Conservation (phyloP, 805 yeast species). For the Lipomyces chichibuensis region DNA sequence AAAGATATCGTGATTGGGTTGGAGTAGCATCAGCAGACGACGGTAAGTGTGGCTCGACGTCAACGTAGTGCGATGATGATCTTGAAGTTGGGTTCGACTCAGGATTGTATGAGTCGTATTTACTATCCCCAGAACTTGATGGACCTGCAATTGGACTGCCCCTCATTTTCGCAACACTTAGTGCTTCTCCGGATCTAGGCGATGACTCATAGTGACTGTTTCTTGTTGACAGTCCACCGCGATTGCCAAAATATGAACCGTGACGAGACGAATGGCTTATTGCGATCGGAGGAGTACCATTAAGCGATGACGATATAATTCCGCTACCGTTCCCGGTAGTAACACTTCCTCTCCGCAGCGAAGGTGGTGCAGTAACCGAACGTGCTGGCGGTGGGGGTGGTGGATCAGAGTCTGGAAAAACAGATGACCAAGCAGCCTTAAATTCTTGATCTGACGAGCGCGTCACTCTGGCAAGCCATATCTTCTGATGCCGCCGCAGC, state of each 20-base stretch:
- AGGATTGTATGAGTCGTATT: neutral
- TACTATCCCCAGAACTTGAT: neutral
- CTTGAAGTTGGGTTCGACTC: neutral
- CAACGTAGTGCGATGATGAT: slow-evolving; percentile 24
- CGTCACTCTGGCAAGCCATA: slow-evolving; percentile 33
- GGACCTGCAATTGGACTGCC: neutral
- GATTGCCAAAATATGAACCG: neutral
- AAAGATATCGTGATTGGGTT: slow-evolving; percentile 1
- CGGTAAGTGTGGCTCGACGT: slow-evolving; percentile 19
- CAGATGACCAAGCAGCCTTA: slow-evolving; percentile 34
- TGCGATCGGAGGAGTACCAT: neutral
- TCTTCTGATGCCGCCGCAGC: slow-evolving; percentile 47
- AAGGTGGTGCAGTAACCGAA: slow-evolving; percentile 7
- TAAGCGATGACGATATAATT: neutral
- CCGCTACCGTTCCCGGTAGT: neutral
- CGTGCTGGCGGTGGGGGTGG: slow-evolving; percentile 21
- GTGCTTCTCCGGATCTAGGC: neutral
- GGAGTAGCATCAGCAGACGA: slow-evolving; percentile 16
- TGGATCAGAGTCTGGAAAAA: slow-evolving; percentile 27
- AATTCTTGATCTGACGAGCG: slow-evolving; percentile 23
- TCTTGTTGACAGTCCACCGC: neutral
- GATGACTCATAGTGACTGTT: neutral
- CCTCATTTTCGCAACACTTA: neutral
- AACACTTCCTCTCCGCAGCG: slow-evolving; percentile 1
- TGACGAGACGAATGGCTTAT: neutral